Conservation (phyloP, 331 rosid species). For the Malus hybrid region DNA sequence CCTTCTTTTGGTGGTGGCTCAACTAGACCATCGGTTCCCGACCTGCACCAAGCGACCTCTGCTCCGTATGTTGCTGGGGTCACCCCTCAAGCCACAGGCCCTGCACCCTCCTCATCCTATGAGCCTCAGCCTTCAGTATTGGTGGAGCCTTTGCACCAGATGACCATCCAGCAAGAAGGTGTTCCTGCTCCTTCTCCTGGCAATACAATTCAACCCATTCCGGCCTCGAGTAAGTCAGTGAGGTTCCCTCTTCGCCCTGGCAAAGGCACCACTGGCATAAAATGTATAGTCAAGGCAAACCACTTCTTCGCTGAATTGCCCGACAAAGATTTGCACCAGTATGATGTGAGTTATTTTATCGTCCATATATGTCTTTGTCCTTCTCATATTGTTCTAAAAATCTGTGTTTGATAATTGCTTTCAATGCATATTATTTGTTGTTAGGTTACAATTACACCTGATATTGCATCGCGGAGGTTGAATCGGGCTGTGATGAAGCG, state of each 20-base stretch:
- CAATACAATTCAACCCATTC: constrained; percentile 39
- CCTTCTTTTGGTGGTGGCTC: constrained; percentile 46
- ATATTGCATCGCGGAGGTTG: constrained; percentile 73
- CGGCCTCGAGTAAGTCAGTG: constrained; percentile 66
- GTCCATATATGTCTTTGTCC: neutral
- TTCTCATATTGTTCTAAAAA: neutral
- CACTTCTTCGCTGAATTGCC: constrained; percentile 26
- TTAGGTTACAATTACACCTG: constrained; percentile 86
- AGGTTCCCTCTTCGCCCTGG: constrained; percentile 97
- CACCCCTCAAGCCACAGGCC: constrained; percentile 1
- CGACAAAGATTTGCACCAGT: constrained; percentile 29
- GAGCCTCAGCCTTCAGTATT: constrained; percentile 22
- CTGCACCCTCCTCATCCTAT: constrained; percentile 28
- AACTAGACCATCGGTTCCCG: constrained; percentile 60
- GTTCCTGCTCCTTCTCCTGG: constrained; percentile 13
- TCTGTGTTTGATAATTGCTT: neutral
- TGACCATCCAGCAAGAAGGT: constrained; percentile 30
- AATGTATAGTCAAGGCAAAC: constrained; percentile 30
- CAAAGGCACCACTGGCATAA: constrained; percentile 61
- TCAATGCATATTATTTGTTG: neutral
- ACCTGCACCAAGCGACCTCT: constrained; percentile 98
- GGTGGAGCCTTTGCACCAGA: constrained; percentile 32
- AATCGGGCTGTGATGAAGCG: constrained; percentile 87
- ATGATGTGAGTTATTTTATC: constrained; percentile 16
- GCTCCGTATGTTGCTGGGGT: constrained; percentile 21